Evolutionary conservation across 23 red algal species (phyloP).

Genomic region (Cyanidioschyzon merolae): DNA sequence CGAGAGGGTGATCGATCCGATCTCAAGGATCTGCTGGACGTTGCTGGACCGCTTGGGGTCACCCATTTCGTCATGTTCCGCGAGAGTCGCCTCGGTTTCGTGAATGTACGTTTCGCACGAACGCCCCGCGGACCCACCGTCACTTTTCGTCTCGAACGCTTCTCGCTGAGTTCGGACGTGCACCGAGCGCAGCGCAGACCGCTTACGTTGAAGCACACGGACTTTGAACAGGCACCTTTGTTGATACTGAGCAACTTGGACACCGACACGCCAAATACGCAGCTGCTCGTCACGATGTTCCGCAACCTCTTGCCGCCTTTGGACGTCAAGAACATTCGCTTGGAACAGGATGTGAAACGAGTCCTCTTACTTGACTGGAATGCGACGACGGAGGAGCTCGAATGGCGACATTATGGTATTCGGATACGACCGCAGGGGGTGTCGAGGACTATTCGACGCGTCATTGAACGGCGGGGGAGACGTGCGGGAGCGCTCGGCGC

Average conservation of each 20-base stretch:
- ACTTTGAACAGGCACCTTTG: slow-evolving; percentile 59
- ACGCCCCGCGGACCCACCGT: slow-evolving; percentile 70
- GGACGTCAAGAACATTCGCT: slow-evolving; percentile 21
- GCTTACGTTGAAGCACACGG: slow-evolving; percentile 18
- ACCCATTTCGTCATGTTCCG: slow-evolving; percentile 81
- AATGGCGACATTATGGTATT: slow-evolving; percentile 68
- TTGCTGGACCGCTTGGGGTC: slow-evolving; percentile 48
- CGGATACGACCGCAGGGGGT: slow-evolving; percentile 50
- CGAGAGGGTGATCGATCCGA: slow-evolving; percentile 40
- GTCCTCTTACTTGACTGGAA: slow-evolving; percentile 71
- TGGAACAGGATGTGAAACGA: slow-evolving; percentile 30
- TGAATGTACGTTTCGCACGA: slow-evolving; percentile 41
- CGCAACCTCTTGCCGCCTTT: slow-evolving; percentile 70
- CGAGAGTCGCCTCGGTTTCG: slow-evolving; percentile 27
- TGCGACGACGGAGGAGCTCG: slow-evolving; percentile 13
- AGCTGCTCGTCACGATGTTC: slow-evolving; percentile 30
- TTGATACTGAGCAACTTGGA: slow-evolving; percentile 66
- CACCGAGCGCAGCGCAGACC: slow-evolving; percentile 52
- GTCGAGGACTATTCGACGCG: slow-evolving; percentile 58
- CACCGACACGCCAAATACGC: neutral
- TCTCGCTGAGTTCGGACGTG: slow-evolving; percentile 56
- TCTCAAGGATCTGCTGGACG: slow-evolving; percentile 50
- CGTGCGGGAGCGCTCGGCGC: neutral
- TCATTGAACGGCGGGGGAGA: slow-evolving; percentile 21
- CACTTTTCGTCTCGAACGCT: slow-evolving; percentile 62